Percentiles rank a stretch among this genome's conserved stretches.
phyloP scores from a whole-genome alignment of 768 basidiomycete species.

The Naganishia antarctica region DNA sequence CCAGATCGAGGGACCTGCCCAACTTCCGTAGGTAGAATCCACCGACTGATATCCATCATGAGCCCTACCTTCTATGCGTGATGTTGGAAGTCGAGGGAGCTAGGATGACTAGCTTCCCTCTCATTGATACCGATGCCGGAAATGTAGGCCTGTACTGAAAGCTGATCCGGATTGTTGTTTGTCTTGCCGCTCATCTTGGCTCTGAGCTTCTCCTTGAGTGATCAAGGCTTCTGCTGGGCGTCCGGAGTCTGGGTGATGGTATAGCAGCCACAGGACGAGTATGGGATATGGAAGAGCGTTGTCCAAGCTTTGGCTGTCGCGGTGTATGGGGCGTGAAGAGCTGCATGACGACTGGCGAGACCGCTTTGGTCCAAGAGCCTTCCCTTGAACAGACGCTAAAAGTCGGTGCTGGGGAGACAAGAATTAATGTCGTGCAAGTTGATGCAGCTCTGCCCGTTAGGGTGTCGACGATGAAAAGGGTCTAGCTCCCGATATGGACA shows the following conservation, averaged over 20 bases:
- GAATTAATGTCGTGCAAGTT: too few relatives aligned
- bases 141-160: not conserved
- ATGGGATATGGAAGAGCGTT: not conserved
- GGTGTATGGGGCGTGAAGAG: not conserved
- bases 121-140: not conserved
- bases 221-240: not conserved
- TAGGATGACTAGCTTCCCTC: slow-evolving; percentile 6
- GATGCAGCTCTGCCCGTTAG: too few relatives aligned
- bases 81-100: slow-evolving; percentile 15
- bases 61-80: too few relatives aligned
- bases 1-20: too few relatives aligned
- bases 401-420: slow-evolving; percentile 1
- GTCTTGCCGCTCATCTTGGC: not conserved
- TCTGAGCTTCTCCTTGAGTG: slow-evolving; percentile 4
- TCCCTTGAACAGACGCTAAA: slow-evolving; percentile 1
- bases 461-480: too few relatives aligned
- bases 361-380: not conserved
- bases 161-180: not conserved
- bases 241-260: not conserved
- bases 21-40: too few relatives aligned
- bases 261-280: slow-evolving; percentile 16
- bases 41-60: too few relatives aligned
- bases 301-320: not conserved
- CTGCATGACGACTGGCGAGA: not conserved
- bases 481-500: too few relatives aligned